Conservation (phyloP, 2,329 filamentous ascomycete species). For the Botrytis cinerea region DNA sequence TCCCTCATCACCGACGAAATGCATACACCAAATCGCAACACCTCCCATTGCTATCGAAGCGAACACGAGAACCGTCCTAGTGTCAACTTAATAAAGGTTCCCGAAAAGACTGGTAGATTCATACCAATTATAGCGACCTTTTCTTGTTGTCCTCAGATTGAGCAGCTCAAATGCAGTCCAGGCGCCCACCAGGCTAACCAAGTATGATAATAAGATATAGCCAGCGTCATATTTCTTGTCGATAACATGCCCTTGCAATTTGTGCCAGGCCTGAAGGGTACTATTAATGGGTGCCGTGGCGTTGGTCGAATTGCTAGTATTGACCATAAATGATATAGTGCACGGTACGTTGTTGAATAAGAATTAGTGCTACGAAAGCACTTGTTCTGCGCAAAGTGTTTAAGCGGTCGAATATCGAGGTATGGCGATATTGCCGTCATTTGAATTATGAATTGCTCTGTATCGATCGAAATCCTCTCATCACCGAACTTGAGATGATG, state of each 20-base stretch:
- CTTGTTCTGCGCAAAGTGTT: neutral
- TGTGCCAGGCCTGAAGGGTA: constrained; percentile 18
- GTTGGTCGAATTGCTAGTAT: constrained; percentile 15
- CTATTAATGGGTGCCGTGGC: constrained; percentile 18
- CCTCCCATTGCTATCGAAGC: constrained; percentile 73
- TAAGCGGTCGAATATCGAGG: constrained; percentile 1
- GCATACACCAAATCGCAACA: constrained; percentile 75
- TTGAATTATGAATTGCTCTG: constrained; percentile 2
- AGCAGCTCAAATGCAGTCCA: constrained; percentile 80
- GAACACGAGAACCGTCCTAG: constrained; percentile 61
- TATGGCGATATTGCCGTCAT: constrained; percentile 19
- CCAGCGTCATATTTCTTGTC: constrained; percentile 47
- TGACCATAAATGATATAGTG: constrained; percentile 21
- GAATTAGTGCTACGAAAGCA: neutral
- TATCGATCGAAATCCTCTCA: constrained; percentile 1
- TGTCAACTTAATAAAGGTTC: constrained; percentile 8
- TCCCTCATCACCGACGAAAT: constrained; percentile 81
- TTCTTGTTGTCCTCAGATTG: constrained; percentile 70
- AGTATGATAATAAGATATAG: constrained; percentile 67
- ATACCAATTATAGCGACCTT: constrained; percentile 70
- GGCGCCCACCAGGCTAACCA: constrained; percentile 74
- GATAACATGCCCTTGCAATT: constrained; percentile 29
- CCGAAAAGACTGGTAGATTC: constrained; percentile 30
- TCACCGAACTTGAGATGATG: neutral
- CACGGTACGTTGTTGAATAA: neutral